Evolutionary conservation across 352 stramenopile genomes (phyloP), one percentile per base, ranked within the genome.

Genomic region (Lagenidium sp.): DNA sequence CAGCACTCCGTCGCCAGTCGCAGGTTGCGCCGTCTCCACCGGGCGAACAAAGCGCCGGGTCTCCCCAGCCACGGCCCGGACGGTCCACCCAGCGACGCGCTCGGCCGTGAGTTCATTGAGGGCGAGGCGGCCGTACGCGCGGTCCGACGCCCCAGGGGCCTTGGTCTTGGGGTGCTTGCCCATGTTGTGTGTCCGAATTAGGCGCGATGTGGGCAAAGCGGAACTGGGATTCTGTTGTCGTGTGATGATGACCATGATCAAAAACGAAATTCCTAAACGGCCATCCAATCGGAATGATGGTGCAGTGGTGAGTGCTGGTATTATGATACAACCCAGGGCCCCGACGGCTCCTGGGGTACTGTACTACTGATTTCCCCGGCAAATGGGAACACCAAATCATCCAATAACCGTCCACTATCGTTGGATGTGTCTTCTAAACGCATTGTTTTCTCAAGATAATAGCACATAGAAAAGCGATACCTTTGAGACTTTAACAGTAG

Each of bases 91-190:
- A 3, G 50, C 56, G 6, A 60, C 70, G 36, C 76, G 73, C 26
- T 55, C 45, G 6, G 47, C 51, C 4, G 49, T 75, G 8, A 89
- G 54, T 38, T 89, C 73, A 40, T 63, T 76, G 36, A 86, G 57
- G 26, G 70, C 56, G 36, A 89, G 72, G 49, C 66, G 73, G 1
- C 73, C 71, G 45, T 74, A 89, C 26, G 67, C 61, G 44, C 66
- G 58, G 51, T 79, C 66, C 8, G 28, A 32, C 18, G 39, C 36
- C n/a, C n/a, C n/a, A 18, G 36, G 50, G 10, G 25, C 18, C 22
- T 47, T 45, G 23, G 39, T 32, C 36, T 60, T 48, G n/a, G n/a
- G n/a, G n/a, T n/a, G n/a, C n/a, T n/a, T n/a, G n/a, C n/a, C n/a
- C n/a, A n/a, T n/a, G n/a, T n/a, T n/a, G n/a, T n/a, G 13, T 42